A percentile compares a stretch with the other conserved stretches of the same genome.
These are phyloP conservation scores for Sporothrix schenckii DNA, from an alignment of 2,329 filamentous ascomycete species.

Conservation along the genomic window DNA sequence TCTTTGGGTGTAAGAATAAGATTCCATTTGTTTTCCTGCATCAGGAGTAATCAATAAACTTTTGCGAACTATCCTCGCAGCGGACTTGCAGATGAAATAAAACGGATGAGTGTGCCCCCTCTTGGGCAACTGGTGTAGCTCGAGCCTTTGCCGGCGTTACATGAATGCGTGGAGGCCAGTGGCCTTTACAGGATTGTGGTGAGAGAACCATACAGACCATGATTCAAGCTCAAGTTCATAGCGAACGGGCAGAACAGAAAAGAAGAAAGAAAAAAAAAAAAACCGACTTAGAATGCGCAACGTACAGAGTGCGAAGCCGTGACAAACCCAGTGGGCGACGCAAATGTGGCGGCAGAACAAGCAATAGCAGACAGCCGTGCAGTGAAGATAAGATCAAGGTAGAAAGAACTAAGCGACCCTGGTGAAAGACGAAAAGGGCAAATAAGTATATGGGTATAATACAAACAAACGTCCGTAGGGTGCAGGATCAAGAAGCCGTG, in stretches of 20 bases:
- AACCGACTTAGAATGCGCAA: too few species aligned
- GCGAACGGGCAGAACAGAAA: neutral
- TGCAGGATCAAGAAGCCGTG: neutral
- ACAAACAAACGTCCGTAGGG: neutral
- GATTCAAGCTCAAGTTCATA: neutral
- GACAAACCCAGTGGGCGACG: too few species aligned
- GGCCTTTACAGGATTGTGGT: neutral
- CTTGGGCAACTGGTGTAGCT: neutral
- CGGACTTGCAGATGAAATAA: neutral
- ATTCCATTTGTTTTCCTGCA: too few species aligned
- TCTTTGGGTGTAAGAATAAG: too few species aligned
- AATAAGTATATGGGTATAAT: constrained; percentile 10
- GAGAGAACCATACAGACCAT: neutral
- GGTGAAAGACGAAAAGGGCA: neutral
- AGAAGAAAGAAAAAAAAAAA: neutral
- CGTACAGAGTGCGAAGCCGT: too few species aligned
- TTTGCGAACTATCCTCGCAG: neutral
- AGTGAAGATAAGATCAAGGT: neutral
- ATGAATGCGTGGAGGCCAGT: neutral
- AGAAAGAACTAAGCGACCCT: neutral
- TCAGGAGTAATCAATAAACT: too few species aligned
- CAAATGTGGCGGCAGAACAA: too few species aligned
- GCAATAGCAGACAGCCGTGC: too few species aligned
- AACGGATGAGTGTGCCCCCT: neutral
- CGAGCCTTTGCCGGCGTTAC: too few species aligned